Conservation (phyloP, 2,329 filamentous ascomycete species). For the Aureobasidium sp. region DNA sequence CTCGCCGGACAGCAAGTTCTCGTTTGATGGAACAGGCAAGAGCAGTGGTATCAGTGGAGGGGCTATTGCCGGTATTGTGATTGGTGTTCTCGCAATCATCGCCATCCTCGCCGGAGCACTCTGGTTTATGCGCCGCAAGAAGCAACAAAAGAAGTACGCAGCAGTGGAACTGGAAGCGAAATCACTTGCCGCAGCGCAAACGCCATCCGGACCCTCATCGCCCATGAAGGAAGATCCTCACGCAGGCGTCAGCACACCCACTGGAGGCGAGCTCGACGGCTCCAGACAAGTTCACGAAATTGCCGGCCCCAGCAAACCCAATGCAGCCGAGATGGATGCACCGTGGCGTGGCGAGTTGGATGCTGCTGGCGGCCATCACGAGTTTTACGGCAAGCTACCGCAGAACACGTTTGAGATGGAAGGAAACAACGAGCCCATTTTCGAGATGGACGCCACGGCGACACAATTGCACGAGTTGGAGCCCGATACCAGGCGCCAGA, state of each 20-base stretch:
- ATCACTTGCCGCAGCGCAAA: slow-evolving; percentile 18
- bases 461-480: slow-evolving; percentile 23
- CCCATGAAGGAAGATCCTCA: slow-evolving; percentile 17
- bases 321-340: slow-evolving; percentile 27
- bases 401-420: slow-evolving; percentile 20
- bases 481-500: slow-evolving; percentile 11
- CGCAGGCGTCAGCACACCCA: slow-evolving; percentile 25
- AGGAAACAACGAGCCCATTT: slow-evolving; percentile 21
- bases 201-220: slow-evolving; percentile 11
- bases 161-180: slow-evolving; percentile 27
- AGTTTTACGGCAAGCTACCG: slow-evolving; percentile 17
- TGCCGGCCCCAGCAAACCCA: slow-evolving; percentile 23
- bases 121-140: slow-evolving; percentile 23
- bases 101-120: slow-evolving; percentile 25
- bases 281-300: slow-evolving; percentile 29
- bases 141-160: slow-evolving; percentile 22
- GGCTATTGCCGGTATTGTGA: slow-evolving; percentile 30
- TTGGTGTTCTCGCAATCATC: slow-evolving; percentile 26
- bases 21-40: slow-evolving; percentile 14
- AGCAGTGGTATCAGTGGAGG: slow-evolving; percentile 22
- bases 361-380: slow-evolving; percentile 19
- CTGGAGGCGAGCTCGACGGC: slow-evolving; percentile 29
- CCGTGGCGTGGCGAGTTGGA: slow-evolving; percentile 28
- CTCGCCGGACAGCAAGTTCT: slow-evolving; percentile 19
- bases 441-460: slow-evolving; percentile 25